Evolutionary conservation across 805 yeast genomes (phyloP).

Genomic region (Teunomyces cretensis): DNA sequence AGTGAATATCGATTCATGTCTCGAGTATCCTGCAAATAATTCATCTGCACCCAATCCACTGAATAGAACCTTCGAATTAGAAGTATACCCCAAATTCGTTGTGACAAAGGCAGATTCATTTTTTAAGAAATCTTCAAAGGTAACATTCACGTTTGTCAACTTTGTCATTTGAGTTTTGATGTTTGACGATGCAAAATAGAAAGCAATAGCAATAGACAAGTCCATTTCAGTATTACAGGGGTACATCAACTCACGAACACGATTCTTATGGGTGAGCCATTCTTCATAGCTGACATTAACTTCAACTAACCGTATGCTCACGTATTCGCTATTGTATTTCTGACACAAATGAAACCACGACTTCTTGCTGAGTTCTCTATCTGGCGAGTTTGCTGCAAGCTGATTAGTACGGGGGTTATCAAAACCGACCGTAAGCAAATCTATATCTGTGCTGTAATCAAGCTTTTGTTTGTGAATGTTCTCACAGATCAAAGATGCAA

Average conservation of each 20-base stretch:
- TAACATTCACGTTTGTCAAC: constrained; percentile 1
- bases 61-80: constrained; percentile 67
- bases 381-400: constrained; percentile 73
- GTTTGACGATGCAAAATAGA: constrained; percentile 66
- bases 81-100: constrained; percentile 33
- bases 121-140: constrained; percentile 18
- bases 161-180: not conserved
- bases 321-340: constrained; percentile 33
- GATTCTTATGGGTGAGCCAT: constrained; percentile 49
- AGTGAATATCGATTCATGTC: constrained; percentile 62
- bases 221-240: constrained; percentile 95
- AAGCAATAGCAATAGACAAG: constrained; percentile 90
- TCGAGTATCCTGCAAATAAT: constrained; percentile 90
- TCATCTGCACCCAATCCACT: constrained; percentile 99
- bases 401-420: constrained; percentile 79
- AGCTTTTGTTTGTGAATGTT: constrained; percentile 17
- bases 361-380: constrained; percentile 67
- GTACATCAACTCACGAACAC: constrained; percentile 66
- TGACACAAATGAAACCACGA: constrained; percentile 55
- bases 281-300: constrained; percentile 71
- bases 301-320: constrained; percentile 57
- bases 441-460: constrained; percentile 40
- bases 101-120: constrained; percentile 8
- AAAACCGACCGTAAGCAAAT: constrained; percentile 89
- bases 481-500: constrained; percentile 54